Base-by-base conservation (phyloP, 225 moss, liverwort and hornwort species). In the Bryum argenteum region DNA sequence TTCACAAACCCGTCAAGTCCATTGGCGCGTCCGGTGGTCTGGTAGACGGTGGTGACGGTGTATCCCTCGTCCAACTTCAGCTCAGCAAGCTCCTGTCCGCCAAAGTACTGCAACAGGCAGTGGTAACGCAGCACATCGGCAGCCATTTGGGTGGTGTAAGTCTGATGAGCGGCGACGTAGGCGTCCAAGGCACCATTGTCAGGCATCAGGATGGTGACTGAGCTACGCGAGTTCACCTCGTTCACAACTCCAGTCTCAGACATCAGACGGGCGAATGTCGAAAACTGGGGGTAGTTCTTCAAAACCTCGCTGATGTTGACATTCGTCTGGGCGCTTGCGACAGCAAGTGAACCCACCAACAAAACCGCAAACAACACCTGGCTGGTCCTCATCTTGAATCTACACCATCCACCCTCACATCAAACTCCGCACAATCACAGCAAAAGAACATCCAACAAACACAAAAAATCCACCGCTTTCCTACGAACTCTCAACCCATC, bases 11-110 rank as follows among this genome's bases (percentile, higher is more conserved):
- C 95, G 1, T 73, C 62, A 5, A 72, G 67, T 0, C 18, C 83
- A 0, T 71, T 22, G 0, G 88, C 88, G n/a, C 83, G 78, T 9
- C 95, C 91, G 0, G 93, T 96, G 0, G 88, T 81, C 8, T 96
- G 95, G 13, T 79, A 91, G 0, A 96, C 45, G 0, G 91, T 96
- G 2, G 90, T 91, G 11, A 87, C 79, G 0, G 15, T 59, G 2
- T 57, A 43, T 0, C 80, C 72, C 0, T 0, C 41, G 16, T 43
- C 8, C 9, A 33, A 6, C 33, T 50, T 8, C 3, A 69, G 53
- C 0, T 5, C 0, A 8, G 50, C 51, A 14, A 81, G 77, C 10
- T 77, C 54, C 0, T n/a, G 2, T 0, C 28, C 60, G 18, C 72
- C 73, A 14, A 79, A 74, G 24, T 85, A 85, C 70, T 85, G 75